A percentile compares a stretch with the other conserved stretches of the same genome.
Evolutionary conservation across 2,329 filamentous ascomycete genomes (phyloP).

Genomic region (Neonectria ditissima): DNA sequence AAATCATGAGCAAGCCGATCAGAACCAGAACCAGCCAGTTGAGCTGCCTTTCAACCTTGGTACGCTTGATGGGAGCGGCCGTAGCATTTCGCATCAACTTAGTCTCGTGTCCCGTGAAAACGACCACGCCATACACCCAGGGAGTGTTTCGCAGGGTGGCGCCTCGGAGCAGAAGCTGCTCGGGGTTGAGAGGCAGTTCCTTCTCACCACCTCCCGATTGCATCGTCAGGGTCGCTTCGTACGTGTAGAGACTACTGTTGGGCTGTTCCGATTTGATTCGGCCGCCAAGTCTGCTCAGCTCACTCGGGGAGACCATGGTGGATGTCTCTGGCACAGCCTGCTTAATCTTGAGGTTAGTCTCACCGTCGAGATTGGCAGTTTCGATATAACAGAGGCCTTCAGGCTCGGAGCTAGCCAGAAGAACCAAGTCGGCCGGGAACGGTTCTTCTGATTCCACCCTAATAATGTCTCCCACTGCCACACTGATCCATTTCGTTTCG

Average conservation of each 20-base stretch:
- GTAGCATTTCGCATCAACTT: constrained; percentile 99
- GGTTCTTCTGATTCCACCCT: constrained; percentile 94
- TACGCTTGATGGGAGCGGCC: constrained; percentile 96
- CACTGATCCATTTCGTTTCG: constrained; percentile 92
- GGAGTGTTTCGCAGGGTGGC: constrained; percentile 96
- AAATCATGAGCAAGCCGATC: constrained; percentile 81
- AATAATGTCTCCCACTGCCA: constrained; percentile 91
- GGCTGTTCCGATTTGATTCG: constrained; percentile 94
- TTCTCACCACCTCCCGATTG: constrained; percentile 92
- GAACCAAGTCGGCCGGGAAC: constrained; percentile 92
- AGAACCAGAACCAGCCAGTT: constrained; percentile 94
- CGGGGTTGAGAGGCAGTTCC: constrained; percentile 87
- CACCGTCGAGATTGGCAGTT: constrained; percentile 96
- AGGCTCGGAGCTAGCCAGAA: constrained; percentile 94
- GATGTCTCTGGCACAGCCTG: constrained; percentile 95
- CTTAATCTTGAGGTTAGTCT: constrained; percentile 99
- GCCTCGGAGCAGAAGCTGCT: constrained; percentile 92
- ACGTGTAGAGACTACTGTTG: constrained; percentile 98
- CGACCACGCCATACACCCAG: constrained; percentile 95
- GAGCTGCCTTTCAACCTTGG: constrained; percentile 92
- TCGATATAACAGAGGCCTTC: constrained; percentile 99
- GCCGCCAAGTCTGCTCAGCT: constrained; percentile 87
- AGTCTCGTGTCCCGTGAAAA: constrained; percentile 94
- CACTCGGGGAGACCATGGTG: constrained; percentile 84
- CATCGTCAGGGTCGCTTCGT: constrained; percentile 95